Conservation (phyloP, 331 rosid species). For the Quercus lobata region DNA sequence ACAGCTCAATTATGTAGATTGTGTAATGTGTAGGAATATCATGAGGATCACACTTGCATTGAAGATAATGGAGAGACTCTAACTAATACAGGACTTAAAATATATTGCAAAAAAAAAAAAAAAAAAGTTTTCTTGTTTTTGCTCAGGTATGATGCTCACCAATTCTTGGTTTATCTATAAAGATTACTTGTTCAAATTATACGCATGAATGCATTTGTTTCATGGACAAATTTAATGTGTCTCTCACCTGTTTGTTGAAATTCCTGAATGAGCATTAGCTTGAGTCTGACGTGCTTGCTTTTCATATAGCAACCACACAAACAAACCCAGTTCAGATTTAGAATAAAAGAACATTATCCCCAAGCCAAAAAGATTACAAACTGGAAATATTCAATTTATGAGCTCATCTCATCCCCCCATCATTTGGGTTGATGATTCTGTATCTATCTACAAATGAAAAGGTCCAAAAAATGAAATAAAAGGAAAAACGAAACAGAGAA, state of each 20-base stretch:
- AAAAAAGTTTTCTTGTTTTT: neutral
- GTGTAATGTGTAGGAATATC: no score
- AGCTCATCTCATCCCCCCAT: neutral
- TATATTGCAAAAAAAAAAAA: neutral
- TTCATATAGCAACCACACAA: neutral
- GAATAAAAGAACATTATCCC: neutral
- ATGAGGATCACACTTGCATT: no score
- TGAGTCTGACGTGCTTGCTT: neutral
- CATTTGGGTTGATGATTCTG: slow-evolving; percentile 2
- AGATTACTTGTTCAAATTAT: neutral
- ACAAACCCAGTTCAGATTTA: neutral
- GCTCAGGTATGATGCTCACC: neutral
- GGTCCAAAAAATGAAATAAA: neutral
- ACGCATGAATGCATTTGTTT: neutral
- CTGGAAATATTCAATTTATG: neutral
- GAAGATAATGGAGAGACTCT: no score
- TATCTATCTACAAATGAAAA: neutral
- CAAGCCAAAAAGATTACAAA: neutral
- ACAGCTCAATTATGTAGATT: no score
- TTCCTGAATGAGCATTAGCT: slow-evolving; percentile 11
- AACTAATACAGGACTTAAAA: no score
- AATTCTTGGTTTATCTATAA: neutral
- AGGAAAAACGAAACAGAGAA: neutral
- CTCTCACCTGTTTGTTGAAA: slow-evolving; percentile 28
- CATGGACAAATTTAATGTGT: neutral